Evolutionary conservation across 2,329 filamentous ascomycete species (phyloP).

Genomic region (Penicillium verrucosum): DNA sequence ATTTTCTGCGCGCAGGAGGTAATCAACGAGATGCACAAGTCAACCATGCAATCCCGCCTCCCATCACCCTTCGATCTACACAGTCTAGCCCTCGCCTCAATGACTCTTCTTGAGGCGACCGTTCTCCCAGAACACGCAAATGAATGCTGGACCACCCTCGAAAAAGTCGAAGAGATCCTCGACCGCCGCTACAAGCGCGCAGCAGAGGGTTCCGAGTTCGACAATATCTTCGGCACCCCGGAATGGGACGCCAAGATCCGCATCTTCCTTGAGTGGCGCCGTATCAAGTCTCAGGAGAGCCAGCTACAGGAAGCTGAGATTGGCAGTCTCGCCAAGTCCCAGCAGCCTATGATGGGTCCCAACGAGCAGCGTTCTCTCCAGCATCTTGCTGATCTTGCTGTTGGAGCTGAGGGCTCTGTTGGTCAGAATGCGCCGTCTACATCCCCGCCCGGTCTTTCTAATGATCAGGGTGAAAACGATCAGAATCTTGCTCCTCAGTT

Average conservation of each 20-base stretch:
- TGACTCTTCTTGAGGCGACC: conserved; percentile 44
- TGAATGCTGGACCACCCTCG: conserved; percentile 45
- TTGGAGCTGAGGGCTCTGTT: conserved; percentile 41
- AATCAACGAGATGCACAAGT: conserved; percentile 40
- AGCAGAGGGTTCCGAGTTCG: conserved; percentile 33
- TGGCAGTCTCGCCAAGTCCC: conserved; percentile 15
- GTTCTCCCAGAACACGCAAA: conserved; percentile 39
- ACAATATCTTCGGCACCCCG: conserved; percentile 38
- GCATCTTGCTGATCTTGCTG: conserved; percentile 44
- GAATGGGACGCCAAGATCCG: conserved; percentile 43
- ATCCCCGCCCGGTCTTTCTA: conserved; percentile 25
- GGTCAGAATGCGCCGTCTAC: conserved; percentile 29
- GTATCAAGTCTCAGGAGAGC: conserved; percentile 33
- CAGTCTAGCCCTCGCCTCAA: conserved; percentile 39
- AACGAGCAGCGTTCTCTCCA: conserved; percentile 46
- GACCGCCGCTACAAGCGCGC: conserved; percentile 42
- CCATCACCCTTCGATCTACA: conserved; percentile 43
- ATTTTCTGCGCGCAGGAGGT: conserved; percentile 41
- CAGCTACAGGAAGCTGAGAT: conserved; percentile 29
- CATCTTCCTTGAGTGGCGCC: conserved; percentile 39
- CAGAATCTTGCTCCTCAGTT: conserved; percentile 27
- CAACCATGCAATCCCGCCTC: conserved; percentile 28
- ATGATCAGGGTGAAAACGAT: conserved; percentile 27
- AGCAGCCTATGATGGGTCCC: conserved; percentile 38
- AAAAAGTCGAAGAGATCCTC: conserved; percentile 51